Percentiles rank a stretch among this genome's conserved stretches.
Evolutionary conservation across 176 grass and related monocot species (phyloP).

Genomic region (Avena eriantha): DNA sequence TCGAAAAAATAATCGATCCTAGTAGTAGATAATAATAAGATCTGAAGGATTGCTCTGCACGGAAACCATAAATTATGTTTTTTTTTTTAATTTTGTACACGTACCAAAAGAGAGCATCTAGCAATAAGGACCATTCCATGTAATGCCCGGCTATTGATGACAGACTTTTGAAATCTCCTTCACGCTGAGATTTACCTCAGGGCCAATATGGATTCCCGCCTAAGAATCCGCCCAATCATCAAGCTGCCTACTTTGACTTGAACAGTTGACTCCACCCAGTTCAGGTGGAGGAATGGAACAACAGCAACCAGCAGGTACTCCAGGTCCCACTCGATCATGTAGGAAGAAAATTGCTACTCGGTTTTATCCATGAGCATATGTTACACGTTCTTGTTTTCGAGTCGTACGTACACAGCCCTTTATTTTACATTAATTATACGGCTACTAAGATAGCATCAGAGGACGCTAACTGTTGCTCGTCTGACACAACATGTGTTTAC

Average conservation of each 20-base stretch:
- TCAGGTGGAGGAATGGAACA: background rate
- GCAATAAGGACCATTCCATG: too few relatives aligned
- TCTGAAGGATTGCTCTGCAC: too few relatives aligned
- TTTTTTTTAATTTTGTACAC: too few relatives aligned
- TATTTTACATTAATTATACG: conserved; percentile 3
- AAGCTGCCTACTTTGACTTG: conserved; percentile 12
- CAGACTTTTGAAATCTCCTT: too few relatives aligned
- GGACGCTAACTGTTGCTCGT: background rate
- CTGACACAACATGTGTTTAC: conserved; percentile 11
- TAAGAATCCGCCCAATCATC: too few relatives aligned
- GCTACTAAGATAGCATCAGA: background rate
- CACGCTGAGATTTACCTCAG: too few relatives aligned
- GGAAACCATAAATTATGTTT: too few relatives aligned
- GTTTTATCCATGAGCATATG: conserved; percentile 28
- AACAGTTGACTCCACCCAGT: background rate
- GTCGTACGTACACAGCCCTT: background rate
- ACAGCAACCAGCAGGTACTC: background rate
- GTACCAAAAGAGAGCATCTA: too few relatives aligned
- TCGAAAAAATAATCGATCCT: too few relatives aligned
- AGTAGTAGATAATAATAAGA: too few relatives aligned
- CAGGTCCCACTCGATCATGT: background rate
- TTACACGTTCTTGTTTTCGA: background rate
- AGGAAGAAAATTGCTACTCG: background rate
- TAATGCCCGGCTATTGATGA: too few relatives aligned
- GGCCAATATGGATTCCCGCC: too few relatives aligned